These are phyloP conservation scores for Hymenoscyphus linearis DNA, from an alignment of 2,329 filamentous ascomycete genomes.

Conservation along the genomic window DNA sequence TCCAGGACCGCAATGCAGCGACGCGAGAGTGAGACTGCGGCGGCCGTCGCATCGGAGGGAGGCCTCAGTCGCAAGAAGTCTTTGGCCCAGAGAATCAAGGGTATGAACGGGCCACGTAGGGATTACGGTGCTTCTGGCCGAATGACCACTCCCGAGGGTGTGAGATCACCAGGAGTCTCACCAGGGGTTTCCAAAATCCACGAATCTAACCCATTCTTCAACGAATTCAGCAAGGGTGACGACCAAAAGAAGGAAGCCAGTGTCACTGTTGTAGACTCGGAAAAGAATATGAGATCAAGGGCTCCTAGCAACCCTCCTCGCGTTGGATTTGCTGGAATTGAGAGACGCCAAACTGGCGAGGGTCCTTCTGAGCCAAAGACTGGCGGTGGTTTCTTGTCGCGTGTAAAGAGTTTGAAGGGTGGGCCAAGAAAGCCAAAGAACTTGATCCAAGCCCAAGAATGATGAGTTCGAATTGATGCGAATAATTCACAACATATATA, in stretches of 20 bases:
- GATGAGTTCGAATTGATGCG: background rate
- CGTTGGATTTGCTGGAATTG: slow-evolving; percentile 40
- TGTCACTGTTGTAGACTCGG: slow-evolving; percentile 43
- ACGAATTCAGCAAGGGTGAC: slow-evolving; percentile 63
- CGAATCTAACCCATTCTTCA: slow-evolving; percentile 74
- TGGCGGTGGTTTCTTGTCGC: slow-evolving; percentile 62
- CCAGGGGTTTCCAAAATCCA: slow-evolving; percentile 35
- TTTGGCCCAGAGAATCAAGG: slow-evolving; percentile 82
- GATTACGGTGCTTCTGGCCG: slow-evolving; percentile 55
- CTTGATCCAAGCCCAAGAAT: background rate
- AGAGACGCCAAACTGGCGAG: slow-evolving; percentile 56
- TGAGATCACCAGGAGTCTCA: slow-evolving; percentile 27
- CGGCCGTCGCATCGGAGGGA: slow-evolving; percentile 46
- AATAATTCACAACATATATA: background rate
- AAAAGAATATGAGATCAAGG: slow-evolving; percentile 35
- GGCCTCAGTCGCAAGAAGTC: slow-evolving; percentile 89
- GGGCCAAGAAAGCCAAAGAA: slow-evolving; percentile 45
- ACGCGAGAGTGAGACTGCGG: slow-evolving; percentile 62
- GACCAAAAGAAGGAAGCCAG: slow-evolving; percentile 54
- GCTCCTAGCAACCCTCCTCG: slow-evolving; percentile 57
- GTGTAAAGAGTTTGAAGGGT: slow-evolving; percentile 79
- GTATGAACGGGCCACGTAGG: slow-evolving; percentile 64
- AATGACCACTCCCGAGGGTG: slow-evolving; percentile 49
- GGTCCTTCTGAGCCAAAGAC: slow-evolving; percentile 34
- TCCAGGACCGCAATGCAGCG: slow-evolving; percentile 73